A percentile compares a stretch with the other conserved stretches of the same genome.
phyloP scores from a whole-genome alignment of 805 yeast species.

The Groenewaldozyma salmanticensis region DNA sequence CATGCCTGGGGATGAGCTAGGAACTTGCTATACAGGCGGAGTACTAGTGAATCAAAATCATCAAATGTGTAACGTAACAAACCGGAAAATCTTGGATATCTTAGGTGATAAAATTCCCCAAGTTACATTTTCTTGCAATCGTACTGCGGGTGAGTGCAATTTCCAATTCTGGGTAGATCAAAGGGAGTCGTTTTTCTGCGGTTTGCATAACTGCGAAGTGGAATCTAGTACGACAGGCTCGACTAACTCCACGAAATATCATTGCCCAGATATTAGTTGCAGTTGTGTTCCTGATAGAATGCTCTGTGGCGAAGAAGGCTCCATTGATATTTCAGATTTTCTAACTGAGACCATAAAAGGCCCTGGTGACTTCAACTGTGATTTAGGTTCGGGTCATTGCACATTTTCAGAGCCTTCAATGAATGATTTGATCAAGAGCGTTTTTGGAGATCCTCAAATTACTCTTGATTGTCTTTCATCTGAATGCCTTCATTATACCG shows the following conservation, averaged over 20 bases:
- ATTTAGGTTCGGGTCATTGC: constrained; percentile 51
- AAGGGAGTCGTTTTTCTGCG: constrained; percentile 85
- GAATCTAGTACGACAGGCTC: constrained; percentile 30
- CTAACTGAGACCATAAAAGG: constrained; percentile 82
- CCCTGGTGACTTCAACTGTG: constrained; percentile 88
- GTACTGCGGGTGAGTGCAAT: constrained; percentile 54
- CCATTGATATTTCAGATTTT: constrained; percentile 90
- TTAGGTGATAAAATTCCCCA: constrained; percentile 78
- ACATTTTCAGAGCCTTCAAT: constrained; percentile 88
- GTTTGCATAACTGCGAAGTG: constrained; percentile 61
- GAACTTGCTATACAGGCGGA: constrained; percentile 85
- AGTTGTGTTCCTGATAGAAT: constrained; percentile 84
- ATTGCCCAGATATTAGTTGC: constrained; percentile 72
- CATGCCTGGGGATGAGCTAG: constrained; percentile 76
- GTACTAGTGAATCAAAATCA: constrained; percentile 68
- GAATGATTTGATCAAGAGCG: constrained; percentile 82
- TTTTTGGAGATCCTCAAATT: constrained; percentile 92
- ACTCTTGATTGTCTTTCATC: constrained; percentile 73
- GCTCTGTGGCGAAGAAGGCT: constrained; percentile 90
- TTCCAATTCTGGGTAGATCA: constrained; percentile 96
- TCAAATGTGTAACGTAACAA: constrained; percentile 94
- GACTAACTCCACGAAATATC: constrained; percentile 62
- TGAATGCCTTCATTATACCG: constrained; percentile 87
- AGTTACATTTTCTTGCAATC: constrained; percentile 84
- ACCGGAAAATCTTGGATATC: constrained; percentile 67